These are phyloP conservation scores for Monilinia fructicola DNA, from an alignment of 2,329 filamentous ascomycete species.

Conservation along the genomic window DNA sequence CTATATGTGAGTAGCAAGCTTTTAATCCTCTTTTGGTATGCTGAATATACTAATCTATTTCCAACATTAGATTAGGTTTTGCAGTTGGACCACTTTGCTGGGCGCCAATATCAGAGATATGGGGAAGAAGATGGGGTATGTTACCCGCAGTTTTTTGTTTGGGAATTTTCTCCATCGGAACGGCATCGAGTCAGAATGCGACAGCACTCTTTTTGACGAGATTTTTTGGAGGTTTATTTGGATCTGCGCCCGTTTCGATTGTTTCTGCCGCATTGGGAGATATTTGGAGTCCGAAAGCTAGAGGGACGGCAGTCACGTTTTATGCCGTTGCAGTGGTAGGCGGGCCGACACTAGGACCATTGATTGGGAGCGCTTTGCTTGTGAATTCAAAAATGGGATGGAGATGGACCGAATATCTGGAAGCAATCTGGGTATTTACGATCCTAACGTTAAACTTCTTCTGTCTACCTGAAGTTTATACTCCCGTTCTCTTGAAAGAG, in stretches of 20 bases:
- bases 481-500: too few species aligned
- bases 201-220: slow-evolving; percentile 61
- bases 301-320: slow-evolving; percentile 59
- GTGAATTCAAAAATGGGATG: slow-evolving; percentile 56
- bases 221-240: slow-evolving; percentile 65
- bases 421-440: slow-evolving; percentile 59
- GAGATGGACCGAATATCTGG: slow-evolving; percentile 78
- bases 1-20: slow-evolving; percentile 43
- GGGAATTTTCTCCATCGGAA: slow-evolving; percentile 61
- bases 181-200: slow-evolving; percentile 57
- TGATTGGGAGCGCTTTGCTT: too few species aligned
- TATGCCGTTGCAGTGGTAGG: slow-evolving; percentile 43
- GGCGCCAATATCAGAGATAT: slow-evolving; percentile 64
- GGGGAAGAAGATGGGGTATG: slow-evolving; percentile 60
- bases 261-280: slow-evolving; percentile 62
- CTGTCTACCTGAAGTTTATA: slow-evolving; percentile 74
- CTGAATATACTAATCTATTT: slow-evolving; percentile 2
- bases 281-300: slow-evolving; percentile 53
- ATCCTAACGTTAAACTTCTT: too few species aligned
- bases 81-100: slow-evolving; percentile 56
- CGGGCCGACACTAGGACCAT: too few species aligned
- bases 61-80: slow-evolving; percentile 43
- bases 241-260: slow-evolving; percentile 61
- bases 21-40: neutral
- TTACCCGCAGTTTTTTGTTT: slow-evolving; percentile 56